A percentile compares a stretch with the other conserved stretches of the same genome.
Conservation (phyloP, 139 green algal genomes). For the Desmodesmus armatus region DNA sequence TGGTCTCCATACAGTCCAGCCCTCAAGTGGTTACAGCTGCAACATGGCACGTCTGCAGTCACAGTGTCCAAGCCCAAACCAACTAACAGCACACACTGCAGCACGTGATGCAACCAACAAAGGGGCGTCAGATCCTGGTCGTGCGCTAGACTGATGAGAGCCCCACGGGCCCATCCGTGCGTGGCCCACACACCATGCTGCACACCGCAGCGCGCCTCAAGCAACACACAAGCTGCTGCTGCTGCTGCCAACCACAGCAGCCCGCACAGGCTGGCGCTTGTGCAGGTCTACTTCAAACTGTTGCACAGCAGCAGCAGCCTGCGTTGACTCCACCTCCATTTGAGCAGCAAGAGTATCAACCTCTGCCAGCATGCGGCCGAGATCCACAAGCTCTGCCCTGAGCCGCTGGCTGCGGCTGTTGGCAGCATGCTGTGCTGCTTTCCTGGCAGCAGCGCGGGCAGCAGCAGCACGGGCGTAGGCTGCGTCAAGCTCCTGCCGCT, state of each 20-base stretch:
- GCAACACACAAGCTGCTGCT: neutral
- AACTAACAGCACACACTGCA: too few relatives aligned
- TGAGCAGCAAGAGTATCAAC: conserved; percentile 14
- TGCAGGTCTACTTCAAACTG: neutral
- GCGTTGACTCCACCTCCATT: conserved; percentile 13
- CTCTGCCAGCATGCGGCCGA: conserved; percentile 31
- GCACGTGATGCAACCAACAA: too few relatives aligned
- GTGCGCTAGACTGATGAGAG: too few relatives aligned
- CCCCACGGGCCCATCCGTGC: too few relatives aligned
- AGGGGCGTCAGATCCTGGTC: too few relatives aligned
- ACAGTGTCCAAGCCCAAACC: too few relatives aligned
- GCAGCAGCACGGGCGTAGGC: conserved; percentile 10
- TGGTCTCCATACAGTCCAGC: too few relatives aligned
- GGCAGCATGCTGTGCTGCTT: conserved; percentile 5
- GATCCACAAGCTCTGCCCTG: conserved; percentile 15
- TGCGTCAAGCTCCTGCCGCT: neutral
- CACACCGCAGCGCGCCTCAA: neutral
- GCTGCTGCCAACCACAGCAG: neutral
- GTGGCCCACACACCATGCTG: too few relatives aligned
- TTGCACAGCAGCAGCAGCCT: neutral
- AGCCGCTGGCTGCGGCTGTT: neutral
- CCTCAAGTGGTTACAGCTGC: too few relatives aligned
- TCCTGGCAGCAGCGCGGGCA: conserved; percentile 8
- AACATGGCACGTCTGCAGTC: too few relatives aligned
- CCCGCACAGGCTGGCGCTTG: too few relatives aligned